Percentiles rank a stretch among this genome's conserved stretches.
phyloP scores from a whole-genome alignment of 257 asterid species.

The Voacanga thouarsii region DNA sequence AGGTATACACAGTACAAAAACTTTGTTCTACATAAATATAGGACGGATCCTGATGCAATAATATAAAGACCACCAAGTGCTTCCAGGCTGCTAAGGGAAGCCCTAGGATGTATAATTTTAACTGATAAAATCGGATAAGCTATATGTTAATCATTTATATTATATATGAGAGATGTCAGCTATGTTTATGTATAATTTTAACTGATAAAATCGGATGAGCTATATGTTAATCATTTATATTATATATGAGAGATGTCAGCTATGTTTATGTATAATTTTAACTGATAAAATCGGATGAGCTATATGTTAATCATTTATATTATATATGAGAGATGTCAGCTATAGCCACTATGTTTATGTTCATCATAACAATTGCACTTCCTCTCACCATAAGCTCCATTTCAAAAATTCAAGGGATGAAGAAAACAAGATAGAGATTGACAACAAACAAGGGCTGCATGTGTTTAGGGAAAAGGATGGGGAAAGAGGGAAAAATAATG shows the following conservation, averaged over 20 bases:
- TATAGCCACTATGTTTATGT: background rate
- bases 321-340: background rate
- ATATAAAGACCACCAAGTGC: background rate
- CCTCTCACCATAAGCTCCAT: background rate
- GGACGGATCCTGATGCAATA: background rate
- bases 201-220: background rate
- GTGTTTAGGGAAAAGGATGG: background rate
- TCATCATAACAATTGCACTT: background rate
- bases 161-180: background rate
- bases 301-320: background rate
- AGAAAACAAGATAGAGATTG: background rate
- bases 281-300: background rate
- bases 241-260: background rate
- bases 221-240: background rate
- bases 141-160: background rate
- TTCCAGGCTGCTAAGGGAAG: background rate
- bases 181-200: too few relatives aligned
- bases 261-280: too few relatives aligned
- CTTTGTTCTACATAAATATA: background rate
- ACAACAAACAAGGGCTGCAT: background rate
- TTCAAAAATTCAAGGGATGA: background rate
- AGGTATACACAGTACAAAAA: background rate
- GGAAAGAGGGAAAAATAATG: slow-evolving; percentile 12
- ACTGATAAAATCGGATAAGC: background rate
- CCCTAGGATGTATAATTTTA: background rate